Percentiles rank a stretch among this genome's conserved stretches.
Evolutionary conservation across 768 basidiomycete species (phyloP).

Genomic region (Austroboletus festivus): DNA sequence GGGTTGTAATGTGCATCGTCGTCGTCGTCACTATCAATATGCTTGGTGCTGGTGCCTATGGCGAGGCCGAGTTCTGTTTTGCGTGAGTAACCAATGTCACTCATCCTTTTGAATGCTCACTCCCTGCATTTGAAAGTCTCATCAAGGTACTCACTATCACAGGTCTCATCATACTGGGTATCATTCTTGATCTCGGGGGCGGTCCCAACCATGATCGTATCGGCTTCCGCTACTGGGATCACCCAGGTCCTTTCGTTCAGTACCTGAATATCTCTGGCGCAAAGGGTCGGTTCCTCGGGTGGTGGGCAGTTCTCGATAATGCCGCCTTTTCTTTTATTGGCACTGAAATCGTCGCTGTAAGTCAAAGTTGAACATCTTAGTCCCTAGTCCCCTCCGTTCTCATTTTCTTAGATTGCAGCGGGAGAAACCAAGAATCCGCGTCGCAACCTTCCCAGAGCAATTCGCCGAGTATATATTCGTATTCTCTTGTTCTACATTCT

Average conservation of each 20-base stretch:
- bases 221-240: slow-evolving; percentile 66
- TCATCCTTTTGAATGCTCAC: background rate
- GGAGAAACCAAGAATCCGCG: slow-evolving; percentile 91
- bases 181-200: slow-evolving; percentile 83
- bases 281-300: slow-evolving; percentile 74
- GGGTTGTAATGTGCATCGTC: slow-evolving; percentile 74
- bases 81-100: slow-evolving; percentile 40
- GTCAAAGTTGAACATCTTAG: slow-evolving; percentile 39
- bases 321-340: slow-evolving; percentile 94
- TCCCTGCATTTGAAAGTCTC: slow-evolving; percentile 37
- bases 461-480: slow-evolving; percentile 65
- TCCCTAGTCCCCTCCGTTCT: background rate
- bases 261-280: slow-evolving; percentile 58
- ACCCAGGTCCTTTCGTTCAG: slow-evolving; percentile 88
- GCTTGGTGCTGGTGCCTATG: slow-evolving; percentile 74
- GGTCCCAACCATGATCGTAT: slow-evolving; percentile 77
- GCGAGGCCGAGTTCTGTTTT: slow-evolving; percentile 85
- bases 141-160: slow-evolving; percentile 89
- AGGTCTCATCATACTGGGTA: slow-evolving; percentile 66
- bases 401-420: slow-evolving; percentile 62
- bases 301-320: slow-evolving; percentile 71
- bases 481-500: slow-evolving; percentile 79
- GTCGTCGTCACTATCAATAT: slow-evolving; percentile 77
- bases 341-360: slow-evolving; percentile 88
- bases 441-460: slow-evolving; percentile 53